phyloP scores from a whole-genome alignment of 2,329 filamentous ascomycete species.

The Ambrosiella beaveri region DNA sequence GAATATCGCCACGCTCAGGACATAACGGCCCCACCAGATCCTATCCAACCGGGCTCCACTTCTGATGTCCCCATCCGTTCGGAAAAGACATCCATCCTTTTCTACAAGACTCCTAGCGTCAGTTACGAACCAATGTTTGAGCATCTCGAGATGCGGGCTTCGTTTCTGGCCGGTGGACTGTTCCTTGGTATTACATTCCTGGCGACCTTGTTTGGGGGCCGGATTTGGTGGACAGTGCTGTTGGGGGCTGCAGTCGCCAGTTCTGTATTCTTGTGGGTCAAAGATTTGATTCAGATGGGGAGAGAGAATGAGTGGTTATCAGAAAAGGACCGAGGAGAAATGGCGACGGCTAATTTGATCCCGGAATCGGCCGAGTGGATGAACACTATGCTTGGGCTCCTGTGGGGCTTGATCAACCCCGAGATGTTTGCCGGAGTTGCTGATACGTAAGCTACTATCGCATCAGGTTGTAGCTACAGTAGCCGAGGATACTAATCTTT shows the following conservation, averaged over 20 bases:
- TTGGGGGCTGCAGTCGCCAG: constrained; percentile 54
- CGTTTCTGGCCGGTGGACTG: constrained; percentile 50
- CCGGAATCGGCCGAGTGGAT: constrained; percentile 93
- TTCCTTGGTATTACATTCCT: constrained; percentile 58
- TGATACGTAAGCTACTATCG: constrained; percentile 41
- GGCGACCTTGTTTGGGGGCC: constrained; percentile 64
- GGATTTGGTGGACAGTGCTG: constrained; percentile 58
- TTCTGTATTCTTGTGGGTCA: constrained; percentile 76
- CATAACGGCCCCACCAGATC: constrained; percentile 77
- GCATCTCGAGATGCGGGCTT: constrained; percentile 57
- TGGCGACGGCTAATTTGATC: constrained; percentile 71
- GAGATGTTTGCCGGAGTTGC: constrained; percentile 86
- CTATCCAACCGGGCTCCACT: constrained; percentile 62
- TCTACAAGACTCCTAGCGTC: constrained; percentile 82
- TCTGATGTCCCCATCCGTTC: constrained; percentile 91
- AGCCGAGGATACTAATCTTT: constrained; percentile 12
- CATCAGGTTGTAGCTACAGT: rapidly evolving
- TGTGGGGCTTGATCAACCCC: constrained; percentile 86
- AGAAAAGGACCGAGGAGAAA: constrained; percentile 70
- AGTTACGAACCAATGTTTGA: constrained; percentile 81
- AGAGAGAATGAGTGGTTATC: constrained; percentile 74
- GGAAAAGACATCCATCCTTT: constrained; percentile 90
- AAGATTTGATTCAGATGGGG: constrained; percentile 68
- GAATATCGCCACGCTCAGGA: constrained; percentile 80
- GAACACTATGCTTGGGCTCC: constrained; percentile 67